These are phyloP conservation scores for Imleria badia DNA, from an alignment of 768 basidiomycete genomes.

Conservation along the genomic window DNA sequence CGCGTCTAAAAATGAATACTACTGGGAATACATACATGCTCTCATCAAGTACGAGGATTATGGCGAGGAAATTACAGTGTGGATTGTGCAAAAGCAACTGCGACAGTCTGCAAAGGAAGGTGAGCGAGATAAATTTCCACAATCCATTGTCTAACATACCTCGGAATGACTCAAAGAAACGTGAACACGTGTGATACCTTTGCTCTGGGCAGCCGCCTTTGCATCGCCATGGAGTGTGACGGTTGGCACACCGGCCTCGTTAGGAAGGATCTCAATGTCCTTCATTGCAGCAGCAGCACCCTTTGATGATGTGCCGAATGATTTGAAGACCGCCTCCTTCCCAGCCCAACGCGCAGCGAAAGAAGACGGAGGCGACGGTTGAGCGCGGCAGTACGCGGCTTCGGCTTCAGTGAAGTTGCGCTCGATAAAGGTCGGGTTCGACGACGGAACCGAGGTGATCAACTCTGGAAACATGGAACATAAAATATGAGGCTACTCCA, in stretches of 20 bases:
- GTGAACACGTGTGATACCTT: constrained; percentile 72
- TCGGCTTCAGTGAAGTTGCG: constrained; percentile 95
- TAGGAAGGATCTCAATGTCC: constrained; percentile 93
- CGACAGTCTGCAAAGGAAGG: constrained; percentile 56
- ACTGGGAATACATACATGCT: constrained; percentile 3
- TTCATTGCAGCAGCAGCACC: constrained; percentile 95
- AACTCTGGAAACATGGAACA: constrained; percentile 56
- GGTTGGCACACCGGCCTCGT: constrained; percentile 73
- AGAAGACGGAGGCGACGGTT: constrained; percentile 84
- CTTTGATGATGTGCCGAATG: constrained; percentile 83
- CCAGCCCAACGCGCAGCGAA: constrained; percentile 97
- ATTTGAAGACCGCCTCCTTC: constrained; percentile 98
- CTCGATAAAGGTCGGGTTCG: constrained; percentile 80
- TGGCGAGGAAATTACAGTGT: constrained; percentile 22
- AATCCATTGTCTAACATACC: constrained; percentile 44
- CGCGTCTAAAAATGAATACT: neutral
- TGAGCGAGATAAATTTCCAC: constrained; percentile 14
- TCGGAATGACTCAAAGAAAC: constrained; percentile 94
- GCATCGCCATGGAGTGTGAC: constrained; percentile 82
- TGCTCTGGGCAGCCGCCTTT: constrained; percentile 63
- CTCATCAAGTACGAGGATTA: constrained; percentile 1
- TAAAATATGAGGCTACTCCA: constrained; percentile 2
- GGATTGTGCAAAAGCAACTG: constrained; percentile 87
- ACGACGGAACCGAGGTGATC: constrained; percentile 88
- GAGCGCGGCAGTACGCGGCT: constrained; percentile 79